Base-by-base conservation (phyloP, 1,139 yeast species). In the Pichiaceae sp. region DNA sequence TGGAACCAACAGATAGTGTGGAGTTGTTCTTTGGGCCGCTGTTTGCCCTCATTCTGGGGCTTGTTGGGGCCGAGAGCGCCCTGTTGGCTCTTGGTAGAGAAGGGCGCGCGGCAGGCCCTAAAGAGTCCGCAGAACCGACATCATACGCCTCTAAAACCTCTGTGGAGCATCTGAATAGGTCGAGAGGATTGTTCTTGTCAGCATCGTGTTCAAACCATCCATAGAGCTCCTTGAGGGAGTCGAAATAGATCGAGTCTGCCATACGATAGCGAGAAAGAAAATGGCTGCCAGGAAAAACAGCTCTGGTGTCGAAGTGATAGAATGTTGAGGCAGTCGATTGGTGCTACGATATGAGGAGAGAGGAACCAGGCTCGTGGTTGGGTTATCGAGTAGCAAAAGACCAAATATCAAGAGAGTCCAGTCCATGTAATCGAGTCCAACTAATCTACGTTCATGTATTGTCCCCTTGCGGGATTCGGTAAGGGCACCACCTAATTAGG, bases 151-250 rank as follows among this genome's bases (percentile, higher is more conserved):
- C 26, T 8, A 41, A 35, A 3, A 33, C 15, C 12, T 47, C 49
- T 2, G 43, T 36, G 5, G 42, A 33, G 17, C 32, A 33, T n/a
- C 38, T 40, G 30, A 46, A 39, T 8, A 23, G 27, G 33, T 47
- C 51, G 4, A 42, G 30, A 4, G 31, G 18, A 21, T 33, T 31
- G 2, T 14, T 15, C 18, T 32, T 28, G 1, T 31, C 27, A 4
- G 17, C 31, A 3, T 38, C 29, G 11, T 33, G n/a, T 4, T 33
- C 17, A 32, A 32, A 36, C 56, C 56, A 52, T 3, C 29, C 17
- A 5, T 36, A 35, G 8, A 49, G 33, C 7, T 47, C 43, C 3
- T 36, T 35, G 17, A 52, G 32, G 3, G 44, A 36, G 12, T 33
- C 35, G 31, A 50, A 48, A 28, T 37, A 48, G 2, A 38, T 25